Evolutionary conservation across 495 filamentous ascomycete species (phyloP).

Genomic region (Antarctomyces pellizariae): DNA sequence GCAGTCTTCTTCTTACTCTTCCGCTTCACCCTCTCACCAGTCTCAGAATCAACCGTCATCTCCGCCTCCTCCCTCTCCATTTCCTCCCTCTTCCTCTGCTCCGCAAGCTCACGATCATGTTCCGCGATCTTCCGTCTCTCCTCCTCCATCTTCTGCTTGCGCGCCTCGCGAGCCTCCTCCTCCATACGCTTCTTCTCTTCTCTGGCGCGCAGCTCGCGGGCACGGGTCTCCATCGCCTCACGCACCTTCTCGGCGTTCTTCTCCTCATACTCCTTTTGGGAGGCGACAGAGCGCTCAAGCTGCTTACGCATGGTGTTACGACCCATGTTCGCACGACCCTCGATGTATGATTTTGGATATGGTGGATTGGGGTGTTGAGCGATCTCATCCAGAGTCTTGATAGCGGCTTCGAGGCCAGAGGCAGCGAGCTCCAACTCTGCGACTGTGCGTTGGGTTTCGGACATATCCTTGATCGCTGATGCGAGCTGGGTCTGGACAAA

Average conservation of each 20-base stretch:
- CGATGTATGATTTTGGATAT: slow-evolving; percentile 71
- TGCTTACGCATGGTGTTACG: slow-evolving; percentile 81
- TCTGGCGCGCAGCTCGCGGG: slow-evolving; percentile 48
- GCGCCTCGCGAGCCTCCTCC: slow-evolving; percentile 40
- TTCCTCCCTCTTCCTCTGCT: slow-evolving; percentile 50
- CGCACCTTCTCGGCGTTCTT: slow-evolving; percentile 70
- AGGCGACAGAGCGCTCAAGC: slow-evolving; percentile 59
- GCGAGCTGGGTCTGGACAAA: slow-evolving; percentile 92
- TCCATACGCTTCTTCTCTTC: slow-evolving; percentile 47
- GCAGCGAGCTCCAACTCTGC: slow-evolving; percentile 38
- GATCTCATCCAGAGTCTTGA: slow-evolving; percentile 56
- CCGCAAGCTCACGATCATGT: slow-evolving; percentile 44
- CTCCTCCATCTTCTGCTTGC: slow-evolving; percentile 53
- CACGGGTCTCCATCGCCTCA: slow-evolving; percentile 47
- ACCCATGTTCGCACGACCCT: slow-evolving; percentile 92
- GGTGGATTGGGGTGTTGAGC: slow-evolving; percentile 66
- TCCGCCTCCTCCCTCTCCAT: slow-evolving; percentile 40
- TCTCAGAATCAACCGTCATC: slow-evolving; percentile 52
- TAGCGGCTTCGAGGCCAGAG: slow-evolving; percentile 73
- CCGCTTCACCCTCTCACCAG: slow-evolving; percentile 50
- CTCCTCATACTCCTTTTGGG: slow-evolving; percentile 77
- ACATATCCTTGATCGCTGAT: slow-evolving; percentile 47
- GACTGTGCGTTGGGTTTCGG: slow-evolving; percentile 50
- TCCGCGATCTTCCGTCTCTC: slow-evolving; percentile 62
- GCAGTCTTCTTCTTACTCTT: slow-evolving; percentile 33